These are phyloP conservation scores for Sclerotinia minor DNA, from an alignment of 2,329 filamentous ascomycete genomes.

Conservation along the genomic window DNA sequence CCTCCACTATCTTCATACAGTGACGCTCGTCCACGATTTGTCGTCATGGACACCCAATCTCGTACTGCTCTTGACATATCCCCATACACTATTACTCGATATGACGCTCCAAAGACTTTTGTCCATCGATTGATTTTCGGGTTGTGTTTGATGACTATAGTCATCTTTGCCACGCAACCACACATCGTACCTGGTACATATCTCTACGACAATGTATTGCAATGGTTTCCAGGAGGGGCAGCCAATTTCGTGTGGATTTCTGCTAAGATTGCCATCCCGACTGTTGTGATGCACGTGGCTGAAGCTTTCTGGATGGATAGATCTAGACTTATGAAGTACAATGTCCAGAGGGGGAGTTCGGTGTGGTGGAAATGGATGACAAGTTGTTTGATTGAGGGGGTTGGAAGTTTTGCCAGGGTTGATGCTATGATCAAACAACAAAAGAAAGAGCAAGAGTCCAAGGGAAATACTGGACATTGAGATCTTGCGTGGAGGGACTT, in stretches of 20 bases:
- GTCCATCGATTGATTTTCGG: conserved; percentile 56
- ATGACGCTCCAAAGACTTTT: conserved; percentile 37
- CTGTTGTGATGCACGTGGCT: conserved; percentile 62
- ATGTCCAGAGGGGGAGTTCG: conserved; percentile 46
- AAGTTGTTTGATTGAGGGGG: conserved; percentile 56
- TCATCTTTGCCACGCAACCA: conserved; percentile 51
- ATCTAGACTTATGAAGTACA: conserved; percentile 50
- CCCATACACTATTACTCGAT: conserved; percentile 47
- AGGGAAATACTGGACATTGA: conserved; percentile 17
- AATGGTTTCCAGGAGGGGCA: conserved; percentile 58
- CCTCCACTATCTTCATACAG: conserved; percentile 69
- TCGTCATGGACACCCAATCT: conserved; percentile 68
- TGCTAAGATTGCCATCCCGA: conserved; percentile 56
- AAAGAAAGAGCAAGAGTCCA: conserved; percentile 44
- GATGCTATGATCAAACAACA: conserved; percentile 51
- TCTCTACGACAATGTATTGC: conserved; percentile 52
- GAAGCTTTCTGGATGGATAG: conserved; percentile 61
- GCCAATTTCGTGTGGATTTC: conserved; percentile 59
- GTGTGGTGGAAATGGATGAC: conserved; percentile 58
- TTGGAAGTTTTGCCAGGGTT: conserved; percentile 52
- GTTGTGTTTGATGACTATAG: conserved; percentile 55
- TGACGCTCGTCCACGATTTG: conserved; percentile 68
- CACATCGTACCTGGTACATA: conserved; percentile 55
- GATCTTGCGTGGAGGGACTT: neutral
- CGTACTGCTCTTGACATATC: conserved; percentile 59